A percentile compares a stretch with the other conserved stretches of the same genome.
These are phyloP conservation scores for Fusarium hostae DNA, from an alignment of 2,329 filamentous ascomycete species.

Conservation along the genomic window DNA sequence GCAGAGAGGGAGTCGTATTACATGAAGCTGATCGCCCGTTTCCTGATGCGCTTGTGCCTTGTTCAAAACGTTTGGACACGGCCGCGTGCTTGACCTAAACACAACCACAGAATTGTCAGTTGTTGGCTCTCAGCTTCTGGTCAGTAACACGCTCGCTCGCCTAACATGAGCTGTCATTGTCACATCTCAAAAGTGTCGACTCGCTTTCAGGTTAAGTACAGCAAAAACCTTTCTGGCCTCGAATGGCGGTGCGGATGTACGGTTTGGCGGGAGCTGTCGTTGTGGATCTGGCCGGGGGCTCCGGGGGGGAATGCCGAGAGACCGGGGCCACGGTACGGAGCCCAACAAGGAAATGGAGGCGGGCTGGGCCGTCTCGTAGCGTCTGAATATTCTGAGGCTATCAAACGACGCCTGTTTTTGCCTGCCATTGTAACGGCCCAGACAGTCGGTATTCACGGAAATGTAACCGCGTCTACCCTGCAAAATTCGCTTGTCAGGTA, in stretches of 20 bases:
- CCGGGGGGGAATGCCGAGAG: constrained; percentile 23
- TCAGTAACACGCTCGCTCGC: constrained; percentile 1
- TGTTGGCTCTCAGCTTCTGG: constrained; percentile 21
- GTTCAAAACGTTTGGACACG: constrained; percentile 6
- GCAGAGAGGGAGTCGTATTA: background rate
- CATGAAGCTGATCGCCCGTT: constrained; percentile 15
- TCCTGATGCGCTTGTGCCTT: constrained; percentile 8
- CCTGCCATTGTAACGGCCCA: constrained; percentile 15
- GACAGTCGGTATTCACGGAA: constrained; percentile 17
- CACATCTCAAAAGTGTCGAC: constrained; percentile 25
- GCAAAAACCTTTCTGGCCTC: constrained; percentile 17
- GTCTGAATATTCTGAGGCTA: constrained; percentile 24
- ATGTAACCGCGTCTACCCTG: constrained; percentile 7
- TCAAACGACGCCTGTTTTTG: constrained; percentile 4
- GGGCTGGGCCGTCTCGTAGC: constrained; percentile 34
- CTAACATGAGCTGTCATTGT: constrained; percentile 23
- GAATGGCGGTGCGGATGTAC: constrained; percentile 29
- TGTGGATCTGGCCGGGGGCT: constrained; percentile 30
- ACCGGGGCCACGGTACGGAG: constrained; percentile 20
- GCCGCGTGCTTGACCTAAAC: background rate
- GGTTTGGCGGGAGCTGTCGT: constrained; percentile 14
- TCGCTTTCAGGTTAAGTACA: constrained; percentile 26
- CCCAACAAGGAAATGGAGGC: constrained; percentile 22
- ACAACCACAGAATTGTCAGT: constrained; percentile 4
- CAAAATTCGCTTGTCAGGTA: constrained; percentile 5